Conservation (phyloP, 805 yeast genomes). For the Schizosaccharomyces osmophilus region DNA sequence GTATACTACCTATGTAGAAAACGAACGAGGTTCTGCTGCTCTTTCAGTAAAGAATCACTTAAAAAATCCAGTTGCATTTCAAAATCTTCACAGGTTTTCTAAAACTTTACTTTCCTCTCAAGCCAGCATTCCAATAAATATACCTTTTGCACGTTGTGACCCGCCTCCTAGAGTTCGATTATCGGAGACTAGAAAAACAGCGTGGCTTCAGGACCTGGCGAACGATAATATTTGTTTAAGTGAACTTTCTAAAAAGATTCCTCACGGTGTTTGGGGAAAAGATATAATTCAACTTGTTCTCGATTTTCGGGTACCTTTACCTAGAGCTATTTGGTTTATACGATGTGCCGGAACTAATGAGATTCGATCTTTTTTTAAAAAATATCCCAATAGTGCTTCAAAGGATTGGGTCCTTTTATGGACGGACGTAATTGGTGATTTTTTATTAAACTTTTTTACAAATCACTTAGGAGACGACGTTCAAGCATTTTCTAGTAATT, state of each 20-base stretch:
- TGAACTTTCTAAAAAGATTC: neutral
- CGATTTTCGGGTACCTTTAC: neutral
- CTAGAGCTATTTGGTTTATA: neutral
- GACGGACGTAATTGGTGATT: neutral
- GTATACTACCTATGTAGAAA: neutral
- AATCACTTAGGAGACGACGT: neutral
- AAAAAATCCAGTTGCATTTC: neutral
- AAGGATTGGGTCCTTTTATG: neutral
- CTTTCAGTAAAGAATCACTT: neutral
- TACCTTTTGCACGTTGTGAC: neutral
- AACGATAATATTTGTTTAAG: neutral
- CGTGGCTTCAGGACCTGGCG: neutral
- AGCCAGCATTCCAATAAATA: too few relatives aligned
- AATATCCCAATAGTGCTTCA: neutral
- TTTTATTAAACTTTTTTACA: neutral
- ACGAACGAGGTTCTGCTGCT: neutral
- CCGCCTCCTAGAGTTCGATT: neutral
- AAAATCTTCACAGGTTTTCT: neutral
- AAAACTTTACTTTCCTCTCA: neutral
- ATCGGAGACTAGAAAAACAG: neutral
- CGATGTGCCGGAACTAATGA: neutral
- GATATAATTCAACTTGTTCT: neutral
- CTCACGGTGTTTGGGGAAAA: neutral
- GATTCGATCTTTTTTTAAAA: neutral
- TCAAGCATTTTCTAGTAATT: neutral